Evolutionary conservation across 2,329 filamentous ascomycete genomes (phyloP).

Genomic region (Trichoderma gracile): DNA sequence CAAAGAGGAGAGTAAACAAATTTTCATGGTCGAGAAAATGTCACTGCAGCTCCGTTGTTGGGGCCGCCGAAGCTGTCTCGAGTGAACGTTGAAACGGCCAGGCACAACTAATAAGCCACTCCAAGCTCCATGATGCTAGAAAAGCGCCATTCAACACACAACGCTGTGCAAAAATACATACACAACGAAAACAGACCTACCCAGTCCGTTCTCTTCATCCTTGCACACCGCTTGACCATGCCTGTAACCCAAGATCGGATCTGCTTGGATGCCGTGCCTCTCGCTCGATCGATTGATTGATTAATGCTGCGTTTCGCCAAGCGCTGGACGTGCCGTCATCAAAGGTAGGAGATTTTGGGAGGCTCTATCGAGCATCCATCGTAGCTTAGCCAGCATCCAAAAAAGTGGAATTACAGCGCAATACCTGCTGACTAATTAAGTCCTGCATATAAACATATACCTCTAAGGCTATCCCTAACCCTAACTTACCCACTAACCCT

Average conservation of each 20-base stretch:
- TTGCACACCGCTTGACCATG: background rate
- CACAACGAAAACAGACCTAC: background rate
- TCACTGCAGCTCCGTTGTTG: background rate
- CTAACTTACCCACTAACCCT: too few species aligned
- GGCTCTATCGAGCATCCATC: too few species aligned
- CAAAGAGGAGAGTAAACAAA: background rate
- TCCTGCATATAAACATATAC: too few species aligned
- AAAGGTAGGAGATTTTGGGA: too few species aligned
- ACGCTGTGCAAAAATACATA: background rate
- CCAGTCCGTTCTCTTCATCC: background rate
- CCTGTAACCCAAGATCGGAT: conserved; percentile 12
- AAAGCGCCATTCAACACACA: background rate
- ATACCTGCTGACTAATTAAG: too few species aligned
- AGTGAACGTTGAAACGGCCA: background rate
- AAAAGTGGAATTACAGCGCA: too few species aligned
- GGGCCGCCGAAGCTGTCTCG: background rate
- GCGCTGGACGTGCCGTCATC: background rate
- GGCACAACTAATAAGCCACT: background rate
- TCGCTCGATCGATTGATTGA: conserved; percentile 20
- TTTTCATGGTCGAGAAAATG: background rate
- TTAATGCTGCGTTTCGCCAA: conserved; percentile 11
- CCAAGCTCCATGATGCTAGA: conserved; percentile 1
- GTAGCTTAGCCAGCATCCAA: too few species aligned
- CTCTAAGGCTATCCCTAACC: too few species aligned
- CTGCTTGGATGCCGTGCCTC: conserved; percentile 8